Percentiles rank a stretch among this genome's conserved stretches.
These are phyloP conservation scores for Paralagenidium karlingii DNA, from an alignment of 352 stramenopile species.

Conservation along the genomic window DNA sequence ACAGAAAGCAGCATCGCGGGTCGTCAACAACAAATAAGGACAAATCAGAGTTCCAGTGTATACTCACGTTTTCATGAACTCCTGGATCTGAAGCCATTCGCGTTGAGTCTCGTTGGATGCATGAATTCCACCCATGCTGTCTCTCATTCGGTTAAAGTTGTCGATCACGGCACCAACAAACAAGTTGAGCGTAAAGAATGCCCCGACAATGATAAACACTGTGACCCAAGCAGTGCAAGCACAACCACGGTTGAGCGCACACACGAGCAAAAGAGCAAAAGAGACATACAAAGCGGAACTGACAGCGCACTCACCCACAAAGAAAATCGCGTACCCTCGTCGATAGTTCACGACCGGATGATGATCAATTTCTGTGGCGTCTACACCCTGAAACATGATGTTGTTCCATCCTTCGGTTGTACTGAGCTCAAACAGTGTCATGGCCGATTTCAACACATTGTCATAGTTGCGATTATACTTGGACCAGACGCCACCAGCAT, in stretches of 20 bases:
- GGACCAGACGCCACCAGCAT: constrained; percentile 13
- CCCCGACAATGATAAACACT: constrained; percentile 77
- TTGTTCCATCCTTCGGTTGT: constrained; percentile 75
- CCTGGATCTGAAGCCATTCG: constrained; percentile 46
- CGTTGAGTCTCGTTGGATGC: constrained; percentile 51
- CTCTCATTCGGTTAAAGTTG: constrained; percentile 65
- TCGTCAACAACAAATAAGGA: background rate
- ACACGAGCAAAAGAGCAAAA: background rate
- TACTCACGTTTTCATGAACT: constrained; percentile 15
- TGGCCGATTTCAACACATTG: constrained; percentile 37
- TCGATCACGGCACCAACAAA: constrained; percentile 84
- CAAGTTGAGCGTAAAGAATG: constrained; percentile 81
- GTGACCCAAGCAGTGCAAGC: background rate
- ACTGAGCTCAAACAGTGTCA: constrained; percentile 76
- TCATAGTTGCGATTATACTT: constrained; percentile 41
- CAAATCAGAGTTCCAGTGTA: background rate
- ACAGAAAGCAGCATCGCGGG: background rate
- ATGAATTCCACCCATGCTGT: constrained; percentile 19
- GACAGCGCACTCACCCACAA: constrained; percentile 23
- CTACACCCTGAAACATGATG: constrained; percentile 69
- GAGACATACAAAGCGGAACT: background rate
- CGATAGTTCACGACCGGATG: constrained; percentile 69
- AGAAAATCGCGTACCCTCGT: constrained; percentile 51
- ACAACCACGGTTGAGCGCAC: background rate
- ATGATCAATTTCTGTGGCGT: constrained; percentile 42